Evolutionary conservation across 225 moss, liverwort and hornwort genomes (phyloP), one percentile per base, ranked within the genome.

Genomic region (Rhytidiadelphus loreus): DNA sequence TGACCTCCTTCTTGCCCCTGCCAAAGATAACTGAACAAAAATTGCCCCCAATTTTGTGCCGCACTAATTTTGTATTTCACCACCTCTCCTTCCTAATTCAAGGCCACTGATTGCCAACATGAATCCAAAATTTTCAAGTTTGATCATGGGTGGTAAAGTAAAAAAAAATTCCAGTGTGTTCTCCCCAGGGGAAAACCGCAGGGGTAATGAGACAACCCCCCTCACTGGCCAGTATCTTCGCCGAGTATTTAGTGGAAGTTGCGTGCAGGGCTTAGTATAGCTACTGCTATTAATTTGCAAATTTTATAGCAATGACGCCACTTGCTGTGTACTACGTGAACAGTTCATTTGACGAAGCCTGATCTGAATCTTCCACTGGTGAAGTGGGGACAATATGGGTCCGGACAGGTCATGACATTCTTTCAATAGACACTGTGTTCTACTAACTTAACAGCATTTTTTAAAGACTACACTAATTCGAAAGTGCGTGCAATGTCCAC

Each of bases 21-120:
- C 17, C 28, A 17, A 72, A 2, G 13, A 6, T 29, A 46, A 29
- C 46, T 17, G 17, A 29, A 17, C n/a, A 46, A 5, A 48, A 30
- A 12, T 19, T 30, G 29, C 30, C 32, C 11, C 19, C 12, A 32
- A 26, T 30, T 73, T 2, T 3, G 4, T 12, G 20, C 2, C 8
- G 2, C 20, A 48, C 12, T 20, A 32, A 50, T 19, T 32, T 12
- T 44, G 2, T 12, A 30, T 32, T 12, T 12, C 19, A 30, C 9
- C 19, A 32, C 32, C 20, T 21, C 19, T 12, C 16, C 0, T 3
- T 9, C 2, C 1, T 5, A 9, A 4, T 12, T 20, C 0, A 7
- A 7, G 4, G 2, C 7, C 44, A 29, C 7, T 11, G 2, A 12
- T 48, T 74, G 12, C 48, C 32, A 46, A 48, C 2, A 30, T 73